Evolutionary conservation across 805 yeast genomes (phyloP).

Genomic region (Monosporozyma servazzii): DNA sequence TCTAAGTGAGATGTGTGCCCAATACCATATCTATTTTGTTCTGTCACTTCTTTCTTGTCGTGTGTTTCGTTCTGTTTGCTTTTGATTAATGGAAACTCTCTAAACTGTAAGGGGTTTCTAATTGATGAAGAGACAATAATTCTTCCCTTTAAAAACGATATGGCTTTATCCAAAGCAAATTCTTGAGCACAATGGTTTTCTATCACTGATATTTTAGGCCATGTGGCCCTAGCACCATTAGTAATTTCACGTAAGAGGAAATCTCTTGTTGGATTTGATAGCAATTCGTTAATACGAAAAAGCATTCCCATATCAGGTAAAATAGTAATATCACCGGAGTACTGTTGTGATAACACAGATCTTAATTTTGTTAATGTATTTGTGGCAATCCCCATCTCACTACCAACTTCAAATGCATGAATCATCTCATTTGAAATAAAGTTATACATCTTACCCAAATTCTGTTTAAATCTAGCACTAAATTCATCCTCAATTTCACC

Average conservation of each 20-base stretch:
- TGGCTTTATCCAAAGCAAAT: constrained; percentile 72
- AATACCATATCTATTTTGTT: background rate
- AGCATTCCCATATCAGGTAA: constrained; percentile 56
- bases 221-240: constrained; percentile 82
- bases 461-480: constrained; percentile 43
- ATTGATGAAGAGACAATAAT: constrained; percentile 35
- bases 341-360: constrained; percentile 72
- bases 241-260: constrained; percentile 52
- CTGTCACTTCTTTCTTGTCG: background rate
- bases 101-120: constrained; percentile 21
- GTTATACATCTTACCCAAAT: constrained; percentile 45
- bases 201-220: constrained; percentile 82
- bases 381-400: constrained; percentile 73
- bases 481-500: constrained; percentile 55
- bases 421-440: constrained; percentile 59
- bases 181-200: constrained; percentile 88
- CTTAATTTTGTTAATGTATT: constrained; percentile 62
- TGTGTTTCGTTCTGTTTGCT: background rate
- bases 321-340: constrained; percentile 88
- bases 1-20: background rate
- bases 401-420: constrained; percentile 62
- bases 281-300: constrained; percentile 49
- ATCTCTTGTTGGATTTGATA: constrained; percentile 73
- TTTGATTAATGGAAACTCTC: constrained; percentile 17
- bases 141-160: constrained; percentile 52